Evolutionary conservation across 2,329 filamentous ascomycete species (phyloP).

Genomic region (Colletotrichum aenigma): DNA sequence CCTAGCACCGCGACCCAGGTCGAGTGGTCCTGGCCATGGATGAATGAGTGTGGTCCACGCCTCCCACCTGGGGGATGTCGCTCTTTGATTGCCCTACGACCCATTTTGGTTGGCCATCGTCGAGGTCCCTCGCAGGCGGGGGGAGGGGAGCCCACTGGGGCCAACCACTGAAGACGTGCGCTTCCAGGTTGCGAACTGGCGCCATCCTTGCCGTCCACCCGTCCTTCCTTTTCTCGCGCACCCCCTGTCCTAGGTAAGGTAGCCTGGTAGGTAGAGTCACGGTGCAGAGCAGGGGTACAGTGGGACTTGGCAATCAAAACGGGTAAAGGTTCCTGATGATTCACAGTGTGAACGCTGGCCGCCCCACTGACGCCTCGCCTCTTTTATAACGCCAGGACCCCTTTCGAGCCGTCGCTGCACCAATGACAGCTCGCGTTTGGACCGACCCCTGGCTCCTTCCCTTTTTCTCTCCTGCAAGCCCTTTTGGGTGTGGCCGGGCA

Average conservation of each 20-base stretch:
- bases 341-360: conserved; percentile 6
- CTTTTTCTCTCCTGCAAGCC: not conserved
- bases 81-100: conserved; percentile 18
- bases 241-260: not conserved
- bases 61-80: conserved; percentile 14
- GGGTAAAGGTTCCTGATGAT: not conserved
- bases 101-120: conserved; percentile 1
- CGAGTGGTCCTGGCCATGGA: not conserved
- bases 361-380: not conserved
- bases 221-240: conserved; percentile 6
- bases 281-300: not conserved
- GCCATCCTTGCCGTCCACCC: conserved; percentile 12
- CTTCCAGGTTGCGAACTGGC: not conserved
- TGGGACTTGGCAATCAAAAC: not conserved
- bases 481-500: not conserved
- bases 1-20: not conserved
- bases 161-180: conserved; percentile 7
- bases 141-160: not conserved
- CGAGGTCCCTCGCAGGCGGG: not conserved
- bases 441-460: not conserved
- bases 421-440: conserved; percentile 8
- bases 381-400: not conserved
- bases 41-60: not conserved
- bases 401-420: not conserved
- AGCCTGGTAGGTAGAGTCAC: not conserved